Evolutionary conservation across 805 yeast species (phyloP).

Genomic region (Kregervanrija fluxuum): DNA sequence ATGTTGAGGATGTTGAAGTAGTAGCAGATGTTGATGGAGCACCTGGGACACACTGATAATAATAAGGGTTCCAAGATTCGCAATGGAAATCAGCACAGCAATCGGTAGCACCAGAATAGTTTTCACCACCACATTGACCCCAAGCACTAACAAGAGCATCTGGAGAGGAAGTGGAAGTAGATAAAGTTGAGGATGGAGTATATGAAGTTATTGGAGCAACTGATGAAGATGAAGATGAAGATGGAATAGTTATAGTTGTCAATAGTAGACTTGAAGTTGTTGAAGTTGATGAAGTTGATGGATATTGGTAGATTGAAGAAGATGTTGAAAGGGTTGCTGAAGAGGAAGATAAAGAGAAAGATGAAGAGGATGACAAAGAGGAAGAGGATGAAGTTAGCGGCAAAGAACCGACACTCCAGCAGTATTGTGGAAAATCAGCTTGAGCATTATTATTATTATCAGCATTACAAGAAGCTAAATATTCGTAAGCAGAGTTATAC

Average conservation of each 20-base stretch:
- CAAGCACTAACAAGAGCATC: not conserved
- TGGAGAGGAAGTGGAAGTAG: not conserved
- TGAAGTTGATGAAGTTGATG: not conserved
- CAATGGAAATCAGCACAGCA: conserved; percentile 20
- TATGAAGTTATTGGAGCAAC: not conserved
- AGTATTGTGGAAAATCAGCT: conserved; percentile 21
- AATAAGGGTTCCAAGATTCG: conserved; percentile 16
- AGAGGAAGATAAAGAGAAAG: not conserved
- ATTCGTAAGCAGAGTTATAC: conserved; percentile 17
- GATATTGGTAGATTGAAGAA: not conserved
- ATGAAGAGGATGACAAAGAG: not conserved
- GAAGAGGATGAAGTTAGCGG: not conserved
- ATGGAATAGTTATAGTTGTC: not conserved
- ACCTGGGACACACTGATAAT: conserved; percentile 17
- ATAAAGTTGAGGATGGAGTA: not conserved
- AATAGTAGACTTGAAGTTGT: too few species aligned
- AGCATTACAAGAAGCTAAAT: conserved; percentile 19
- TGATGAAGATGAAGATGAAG: not conserved
- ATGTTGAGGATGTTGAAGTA: not conserved
- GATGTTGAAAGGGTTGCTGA: not conserved
- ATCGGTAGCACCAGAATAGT: conserved; percentile 13
- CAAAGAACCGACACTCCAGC: conserved; percentile 10
- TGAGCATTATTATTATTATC: conserved; percentile 24
- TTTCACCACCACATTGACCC: conserved; percentile 6
- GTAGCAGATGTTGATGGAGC: conserved; percentile 1